Base-by-base conservation (phyloP, 768 basidiomycete genomes). In the Hericium coralloides region DNA sequence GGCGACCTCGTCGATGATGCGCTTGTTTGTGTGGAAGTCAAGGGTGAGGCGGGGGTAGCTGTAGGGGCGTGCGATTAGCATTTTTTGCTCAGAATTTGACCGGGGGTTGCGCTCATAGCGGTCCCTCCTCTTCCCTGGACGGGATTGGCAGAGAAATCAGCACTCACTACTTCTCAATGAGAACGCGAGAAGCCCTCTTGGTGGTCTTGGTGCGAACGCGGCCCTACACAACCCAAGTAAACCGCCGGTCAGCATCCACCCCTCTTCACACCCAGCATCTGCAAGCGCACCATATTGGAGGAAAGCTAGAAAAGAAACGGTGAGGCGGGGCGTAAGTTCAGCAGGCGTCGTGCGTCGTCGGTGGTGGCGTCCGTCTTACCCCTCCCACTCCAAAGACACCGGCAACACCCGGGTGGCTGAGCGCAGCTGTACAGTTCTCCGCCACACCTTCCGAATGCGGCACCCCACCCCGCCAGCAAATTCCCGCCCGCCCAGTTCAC, bases 141-240 rank as follows among this genome's bases (percentile, higher is more conserved):
- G 7, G 38, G 38, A 2, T 45, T 17, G 8, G 14, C 37, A 53
- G 49, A 25, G 14, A 52, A 12, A 53, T 39, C 12, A 17, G 38
- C 12, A 80, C 89, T 71, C 68, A 92, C 89, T 98, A 99, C 84
- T 98, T 98, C 84, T 99, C 97, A 70, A 99, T 98, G 76, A 98
- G 83, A 67, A 95, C 92, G 62, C 97, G 87, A 64, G 95, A 98
- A 69, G 97, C 95, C 79, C 95, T 91, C 83, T 99, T 99, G 71
- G 95, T 95, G 63, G 97, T 99, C 80, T 99, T 99, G 68, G 97
- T 99, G 72, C 97, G 91, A 77, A 99, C 95, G 70, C 97, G 94
- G 74, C 97, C 97, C 97, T 98, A 71, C 31, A 31, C 1, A 18
- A 31, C 17, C 48, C 55, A 23, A 2, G 7, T 6, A 31, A 61